These are phyloP conservation scores for Phaseolus lunatus DNA, from an alignment of 306 rosid species.

Conservation along the genomic window DNA sequence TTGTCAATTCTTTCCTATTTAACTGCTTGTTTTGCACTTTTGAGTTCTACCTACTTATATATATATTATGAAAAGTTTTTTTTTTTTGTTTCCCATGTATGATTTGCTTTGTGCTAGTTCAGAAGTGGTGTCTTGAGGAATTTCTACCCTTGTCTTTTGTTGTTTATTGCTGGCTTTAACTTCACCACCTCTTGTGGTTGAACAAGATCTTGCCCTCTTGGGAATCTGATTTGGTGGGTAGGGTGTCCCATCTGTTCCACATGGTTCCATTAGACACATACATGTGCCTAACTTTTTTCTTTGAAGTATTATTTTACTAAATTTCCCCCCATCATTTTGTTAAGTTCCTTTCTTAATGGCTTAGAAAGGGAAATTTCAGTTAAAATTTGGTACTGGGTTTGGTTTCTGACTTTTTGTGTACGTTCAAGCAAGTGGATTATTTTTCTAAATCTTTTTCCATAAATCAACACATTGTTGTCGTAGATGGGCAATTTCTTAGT, in stretches of 20 bases:
- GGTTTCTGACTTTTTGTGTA: conserved; percentile 11
- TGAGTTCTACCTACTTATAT: background rate
- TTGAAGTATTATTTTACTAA: background rate
- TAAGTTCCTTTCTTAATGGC: conserved; percentile 5
- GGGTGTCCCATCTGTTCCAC: conserved; percentile 37
- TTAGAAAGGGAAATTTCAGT: conserved; percentile 25
- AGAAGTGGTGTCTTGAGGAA: conserved; percentile 14
- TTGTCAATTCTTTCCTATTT: background rate
- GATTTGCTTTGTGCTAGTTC: conserved; percentile 35
- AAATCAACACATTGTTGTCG: background rate
- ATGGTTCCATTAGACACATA: conserved; percentile 29
- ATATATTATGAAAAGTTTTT: background rate
- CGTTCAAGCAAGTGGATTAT: background rate
- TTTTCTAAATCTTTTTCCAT: background rate
- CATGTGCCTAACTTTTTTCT: conserved; percentile 11
- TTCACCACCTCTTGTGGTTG: background rate
- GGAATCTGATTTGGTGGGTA: conserved; percentile 41
- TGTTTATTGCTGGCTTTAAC: conserved; percentile 26
- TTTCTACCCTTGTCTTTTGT: conserved; percentile 34
- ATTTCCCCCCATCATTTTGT: background rate
- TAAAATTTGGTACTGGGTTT: conserved; percentile 31
- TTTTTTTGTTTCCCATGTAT: background rate
- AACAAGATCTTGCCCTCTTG: conserved; percentile 12
- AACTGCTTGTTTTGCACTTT: background rate
- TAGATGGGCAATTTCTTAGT: conserved; percentile 19